These are phyloP conservation scores for Acanthamoeba polyphaga DNA, from an alignment of 208 protist species.

Conservation along the genomic window DNA sequence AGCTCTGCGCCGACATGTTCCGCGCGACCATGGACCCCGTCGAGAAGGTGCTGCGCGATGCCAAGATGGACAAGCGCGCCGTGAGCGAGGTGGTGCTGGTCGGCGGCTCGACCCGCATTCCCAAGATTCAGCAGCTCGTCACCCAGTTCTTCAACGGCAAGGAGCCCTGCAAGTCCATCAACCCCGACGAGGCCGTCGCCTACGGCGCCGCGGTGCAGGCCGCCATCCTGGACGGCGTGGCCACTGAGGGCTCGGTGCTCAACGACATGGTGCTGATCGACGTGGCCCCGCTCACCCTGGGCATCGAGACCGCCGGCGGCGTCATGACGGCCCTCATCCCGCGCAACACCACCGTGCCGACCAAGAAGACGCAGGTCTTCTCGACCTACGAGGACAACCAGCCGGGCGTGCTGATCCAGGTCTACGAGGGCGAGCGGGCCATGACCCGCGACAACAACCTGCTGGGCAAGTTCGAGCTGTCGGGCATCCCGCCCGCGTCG, in stretches of 20 bases:
- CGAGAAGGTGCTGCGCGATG: slow-evolving; percentile 93
- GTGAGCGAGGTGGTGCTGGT: slow-evolving; percentile 96
- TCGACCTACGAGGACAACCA: slow-evolving; percentile 88
- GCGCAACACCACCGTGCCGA: slow-evolving; percentile 95
- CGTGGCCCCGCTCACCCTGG: slow-evolving; percentile 92
- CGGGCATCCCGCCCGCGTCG: slow-evolving; percentile 95
- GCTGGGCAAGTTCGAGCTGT: slow-evolving; percentile 96
- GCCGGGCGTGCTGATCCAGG: slow-evolving; percentile 91
- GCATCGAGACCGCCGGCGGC: slow-evolving; percentile 94
- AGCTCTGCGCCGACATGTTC: slow-evolving; percentile 94
- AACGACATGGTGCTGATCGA: slow-evolving; percentile 89
- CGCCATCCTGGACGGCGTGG: slow-evolving; percentile 93
- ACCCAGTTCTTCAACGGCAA: slow-evolving; percentile 91
- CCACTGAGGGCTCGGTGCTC: background rate
- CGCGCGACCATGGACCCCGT: slow-evolving; percentile 91
- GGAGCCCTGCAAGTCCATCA: slow-evolving; percentile 96
- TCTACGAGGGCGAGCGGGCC: slow-evolving; percentile 96
- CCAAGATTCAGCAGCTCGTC: slow-evolving; percentile 95
- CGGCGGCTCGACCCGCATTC: slow-evolving; percentile 97
- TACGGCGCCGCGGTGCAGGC: slow-evolving; percentile 98
- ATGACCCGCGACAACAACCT: slow-evolving; percentile 96
- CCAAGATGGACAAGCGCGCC: slow-evolving; percentile 90
- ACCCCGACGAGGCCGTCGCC: slow-evolving; percentile 99
- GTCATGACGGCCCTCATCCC: slow-evolving; percentile 94
- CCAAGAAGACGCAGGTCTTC: slow-evolving; percentile 90